phyloP scores from a whole-genome alignment of 2,329 filamentous ascomycete species.

The Pseudogymnoascus sp. region DNA sequence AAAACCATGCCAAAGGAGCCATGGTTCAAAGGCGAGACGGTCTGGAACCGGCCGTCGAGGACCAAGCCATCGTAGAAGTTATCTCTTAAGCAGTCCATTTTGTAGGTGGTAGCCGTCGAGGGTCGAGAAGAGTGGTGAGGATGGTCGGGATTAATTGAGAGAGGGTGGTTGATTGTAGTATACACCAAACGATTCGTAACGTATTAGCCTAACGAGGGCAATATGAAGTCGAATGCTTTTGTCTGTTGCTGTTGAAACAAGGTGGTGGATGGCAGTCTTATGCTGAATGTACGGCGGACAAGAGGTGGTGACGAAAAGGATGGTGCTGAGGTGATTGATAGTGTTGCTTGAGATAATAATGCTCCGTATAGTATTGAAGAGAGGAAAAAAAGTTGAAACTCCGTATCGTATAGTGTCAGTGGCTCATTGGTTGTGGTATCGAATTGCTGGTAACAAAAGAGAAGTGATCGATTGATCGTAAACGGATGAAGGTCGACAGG shows the following conservation, averaged over 20 bases:
- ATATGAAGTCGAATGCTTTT: slow-evolving; percentile 21
- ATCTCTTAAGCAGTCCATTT: slow-evolving; percentile 82
- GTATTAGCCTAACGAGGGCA: slow-evolving; percentile 15
- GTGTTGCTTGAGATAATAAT: slow-evolving; percentile 19
- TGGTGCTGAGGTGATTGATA: slow-evolving; percentile 29
- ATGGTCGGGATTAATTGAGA: slow-evolving; percentile 17
- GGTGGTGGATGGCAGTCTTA: slow-evolving; percentile 18
- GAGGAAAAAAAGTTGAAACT: slow-evolving; percentile 27
- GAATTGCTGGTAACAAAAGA: slow-evolving; percentile 48
- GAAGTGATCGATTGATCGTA: slow-evolving; percentile 36
- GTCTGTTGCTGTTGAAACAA: slow-evolving; percentile 30
- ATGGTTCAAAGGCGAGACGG: slow-evolving; percentile 91
- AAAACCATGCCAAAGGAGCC: slow-evolving; percentile 99
- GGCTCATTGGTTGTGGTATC: slow-evolving; percentile 33
- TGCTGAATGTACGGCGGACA: slow-evolving; percentile 14
- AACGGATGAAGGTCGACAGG: slow-evolving; percentile 20
- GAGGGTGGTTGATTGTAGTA: slow-evolving; percentile 5
- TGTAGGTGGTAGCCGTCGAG: slow-evolving; percentile 21
- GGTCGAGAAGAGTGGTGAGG: background rate
- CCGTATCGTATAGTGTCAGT: slow-evolving; percentile 32
- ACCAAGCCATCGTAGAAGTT: slow-evolving; percentile 71
- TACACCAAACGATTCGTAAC: slow-evolving; percentile 28
- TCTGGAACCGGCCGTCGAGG: slow-evolving; percentile 83
- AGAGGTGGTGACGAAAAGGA: slow-evolving; percentile 17
- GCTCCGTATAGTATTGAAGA: slow-evolving; percentile 19